Base-by-base conservation (phyloP, 352 stramenopile species). In the Chrysophaeum taylorii region DNA sequence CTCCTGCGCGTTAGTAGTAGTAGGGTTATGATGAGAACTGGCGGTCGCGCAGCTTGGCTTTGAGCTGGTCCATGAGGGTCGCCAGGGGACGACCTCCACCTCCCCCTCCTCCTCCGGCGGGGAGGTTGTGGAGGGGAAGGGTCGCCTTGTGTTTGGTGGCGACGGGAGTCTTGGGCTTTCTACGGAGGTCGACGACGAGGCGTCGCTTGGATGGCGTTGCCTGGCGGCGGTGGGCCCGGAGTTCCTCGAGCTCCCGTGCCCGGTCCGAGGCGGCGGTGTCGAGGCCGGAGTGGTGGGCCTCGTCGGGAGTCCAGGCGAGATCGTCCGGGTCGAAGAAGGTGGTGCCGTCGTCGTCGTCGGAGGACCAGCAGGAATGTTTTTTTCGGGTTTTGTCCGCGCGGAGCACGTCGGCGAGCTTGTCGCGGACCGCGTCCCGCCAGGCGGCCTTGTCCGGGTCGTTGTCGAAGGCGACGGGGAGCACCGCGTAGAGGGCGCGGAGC, bases 391-490 rank as follows among this genome's bases (percentile, higher is more conserved):
- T 25, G 12, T 15, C n/a, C 52, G 52, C 27, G 9, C 25, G 52
- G 52, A 39, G 27, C 9, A 39, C 2, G 7, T 31, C 25, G 1
- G 18, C 35, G 14, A 66, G 27, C 35, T 66, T 66, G 31, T 66
- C 57, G 31, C 57, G 57, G n/a, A 66, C 36, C 33, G 31, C 31
- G 18, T 66, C 57, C 33, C 14, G 14, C 57, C 57, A 66, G 33
- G 31, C 57, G 5, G 1, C 14, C 43, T 82, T 82, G 36, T 82
- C 76, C 15, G 69, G 53, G 66, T 82, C 78, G 70, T 82, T 82
- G 15, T 76, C 74, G 54, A 82, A 82, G 9, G 31, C 35, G 33
- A 33, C 66, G 7, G 78, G 75, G 25, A 82, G 57, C 23, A 50
- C 61, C 0, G 68, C 63, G 54, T 81, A 79, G 2, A 82, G 14